Percentiles rank a stretch among this genome's conserved stretches.
Evolutionary conservation across 768 basidiomycete genomes (phyloP).

Genomic region (Tylopilus plumbeoviolaceoides): DNA sequence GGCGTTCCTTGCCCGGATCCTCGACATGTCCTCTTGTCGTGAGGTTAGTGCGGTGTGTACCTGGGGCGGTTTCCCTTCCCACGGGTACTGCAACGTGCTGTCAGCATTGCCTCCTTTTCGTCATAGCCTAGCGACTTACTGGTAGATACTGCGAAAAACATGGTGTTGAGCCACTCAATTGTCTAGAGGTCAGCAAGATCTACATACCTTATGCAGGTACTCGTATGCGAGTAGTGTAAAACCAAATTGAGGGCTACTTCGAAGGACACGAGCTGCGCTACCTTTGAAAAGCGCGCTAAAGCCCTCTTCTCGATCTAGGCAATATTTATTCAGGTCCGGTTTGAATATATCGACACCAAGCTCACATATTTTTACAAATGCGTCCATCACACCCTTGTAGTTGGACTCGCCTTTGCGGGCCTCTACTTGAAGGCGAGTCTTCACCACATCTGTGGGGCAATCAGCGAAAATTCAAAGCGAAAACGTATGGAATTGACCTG

Average conservation of each 20-base stretch:
- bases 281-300: slow-evolving; percentile 90
- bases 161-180: background rate
- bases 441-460: slow-evolving; percentile 76
- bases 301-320: slow-evolving; percentile 80
- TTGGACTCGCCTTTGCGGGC: slow-evolving; percentile 85
- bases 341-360: slow-evolving; percentile 15
- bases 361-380: slow-evolving; percentile 86
- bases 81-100: slow-evolving; percentile 62
- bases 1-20: slow-evolving; percentile 90
- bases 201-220: slow-evolving; percentile 59
- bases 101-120: slow-evolving; percentile 6
- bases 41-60: slow-evolving; percentile 69
- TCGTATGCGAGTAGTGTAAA: slow-evolving; percentile 86
- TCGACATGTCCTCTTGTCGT: slow-evolving; percentile 77
- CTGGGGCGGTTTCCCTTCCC: slow-evolving; percentile 61
- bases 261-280: slow-evolving; percentile 79
- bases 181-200: background rate
- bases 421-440: slow-evolving; percentile 94
- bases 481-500: slow-evolving; percentile 47
- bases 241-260: slow-evolving; percentile 92
- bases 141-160: slow-evolving; percentile 27
- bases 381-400: slow-evolving; percentile 88
- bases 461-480: slow-evolving; percentile 13
- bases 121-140: slow-evolving; percentile 19
- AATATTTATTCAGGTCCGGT: slow-evolving; percentile 5